A percentile compares a stretch with the other conserved stretches of the same genome.
These are phyloP conservation scores for Arthrinium phaeospermum DNA, from an alignment of 2,329 filamentous ascomycete species.

Conservation along the genomic window DNA sequence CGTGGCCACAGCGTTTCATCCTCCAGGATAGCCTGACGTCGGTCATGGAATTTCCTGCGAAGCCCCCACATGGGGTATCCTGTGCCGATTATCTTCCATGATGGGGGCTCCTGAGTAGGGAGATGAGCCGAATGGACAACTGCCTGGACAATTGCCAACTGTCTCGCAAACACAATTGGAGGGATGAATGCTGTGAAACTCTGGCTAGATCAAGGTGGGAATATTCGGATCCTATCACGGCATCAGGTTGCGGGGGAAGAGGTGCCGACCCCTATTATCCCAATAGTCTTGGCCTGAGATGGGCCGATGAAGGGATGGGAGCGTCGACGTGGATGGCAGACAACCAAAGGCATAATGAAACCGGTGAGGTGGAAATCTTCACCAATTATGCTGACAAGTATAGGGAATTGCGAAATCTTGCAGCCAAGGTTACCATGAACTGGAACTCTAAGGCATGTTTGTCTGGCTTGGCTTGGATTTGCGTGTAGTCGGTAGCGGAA, in stretches of 20 bases:
- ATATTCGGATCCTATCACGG: not conserved
- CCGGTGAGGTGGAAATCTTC: conserved; percentile 3
- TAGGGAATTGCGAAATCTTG: not conserved
- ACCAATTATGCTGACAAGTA: not conserved
- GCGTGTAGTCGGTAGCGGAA: not conserved
- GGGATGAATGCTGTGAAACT: conserved; percentile 15
- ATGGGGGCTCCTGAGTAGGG: not conserved
- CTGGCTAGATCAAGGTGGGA: conserved; percentile 10
- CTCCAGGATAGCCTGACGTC: not conserved
- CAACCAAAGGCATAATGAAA: not conserved
- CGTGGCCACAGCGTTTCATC: not conserved
- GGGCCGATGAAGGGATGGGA: not conserved
- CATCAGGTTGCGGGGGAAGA: not conserved
- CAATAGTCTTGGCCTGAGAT: conserved; percentile 4
- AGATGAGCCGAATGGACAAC: conserved; percentile 11
- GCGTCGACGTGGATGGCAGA: not conserved
- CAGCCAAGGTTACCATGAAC: not conserved
- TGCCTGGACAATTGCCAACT: conserved; percentile 15
- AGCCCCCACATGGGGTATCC: conserved; percentile 4
- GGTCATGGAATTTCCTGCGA: not conserved
- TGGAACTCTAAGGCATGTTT: not conserved
- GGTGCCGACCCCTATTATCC: conserved; percentile 8
- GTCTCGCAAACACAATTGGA: conserved; percentile 8
- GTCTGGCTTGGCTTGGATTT: conserved; percentile 6
- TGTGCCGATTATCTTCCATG: not conserved